These are phyloP conservation scores for Mimosa pudica DNA, from an alignment of 306 rosid genomes.

Conservation along the genomic window DNA sequence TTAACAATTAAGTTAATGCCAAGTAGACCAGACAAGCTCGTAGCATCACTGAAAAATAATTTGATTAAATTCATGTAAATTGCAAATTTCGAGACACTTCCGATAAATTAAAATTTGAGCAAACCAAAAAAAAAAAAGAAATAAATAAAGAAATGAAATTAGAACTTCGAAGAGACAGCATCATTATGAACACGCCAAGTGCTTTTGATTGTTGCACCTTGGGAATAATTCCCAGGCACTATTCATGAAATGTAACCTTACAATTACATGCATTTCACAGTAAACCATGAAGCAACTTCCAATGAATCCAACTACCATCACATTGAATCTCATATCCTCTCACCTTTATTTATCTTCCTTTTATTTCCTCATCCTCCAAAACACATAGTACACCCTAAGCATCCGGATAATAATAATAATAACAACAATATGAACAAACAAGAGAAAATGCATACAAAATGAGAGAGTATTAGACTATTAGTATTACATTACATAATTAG, in stretches of 20 bases:
- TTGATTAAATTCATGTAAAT: not conserved
- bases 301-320: conserved; percentile 30
- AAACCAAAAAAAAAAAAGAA: too few relatives aligned
- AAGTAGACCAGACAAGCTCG: not conserved
- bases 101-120: too few relatives aligned
- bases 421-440: conserved; percentile 27
- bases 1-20: not conserved
- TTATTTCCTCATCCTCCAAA: conserved; percentile 14
- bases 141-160: not conserved
- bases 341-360: conserved; percentile 14
- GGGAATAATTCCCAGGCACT: conserved; percentile 19
- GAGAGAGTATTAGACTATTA: not conserved
- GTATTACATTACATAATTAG: conserved; percentile 19
- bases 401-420: not conserved
- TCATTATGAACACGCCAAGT: not conserved
- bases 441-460: not conserved
- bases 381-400: not conserved
- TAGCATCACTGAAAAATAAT: not conserved
- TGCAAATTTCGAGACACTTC: not conserved
- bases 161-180: not conserved
- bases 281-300: not conserved
- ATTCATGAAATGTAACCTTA: conserved; percentile 38
- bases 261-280: conserved; percentile 20
- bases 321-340: conserved; percentile 15
- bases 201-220: not conserved